Base-by-base conservation (phyloP, 2,329 filamentous ascomycete genomes). In the Diatrype stigma region DNA sequence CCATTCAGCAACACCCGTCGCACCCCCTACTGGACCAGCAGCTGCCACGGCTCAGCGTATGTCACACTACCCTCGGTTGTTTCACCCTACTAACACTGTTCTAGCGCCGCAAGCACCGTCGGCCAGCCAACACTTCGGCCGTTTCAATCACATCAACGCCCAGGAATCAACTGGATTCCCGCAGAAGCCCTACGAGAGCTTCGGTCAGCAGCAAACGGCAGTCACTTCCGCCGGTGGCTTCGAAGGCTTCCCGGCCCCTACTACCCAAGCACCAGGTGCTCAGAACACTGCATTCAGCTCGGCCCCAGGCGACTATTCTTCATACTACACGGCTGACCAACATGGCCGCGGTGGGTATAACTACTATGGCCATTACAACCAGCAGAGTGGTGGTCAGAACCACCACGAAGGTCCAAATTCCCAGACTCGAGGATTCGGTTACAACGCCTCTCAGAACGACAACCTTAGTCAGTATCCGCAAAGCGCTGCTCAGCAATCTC, bases 131-230 rank as follows among this genome's bases (percentile, higher is more conserved):
- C 84, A 87, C 62, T 92, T 85, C 62, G 82, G 81, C 51, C 85
- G 88, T 51, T 92, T 86, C 63, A 82, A 79, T 46, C 86, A 87
- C 63, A 66, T 78, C 48, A 76, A 75, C 49, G 69, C 78, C 32
- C 85, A 84, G 51, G 87, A 90, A 50, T 71, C 78, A 22, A 73
- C 82, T 42, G 75, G 81, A 19, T 76, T 81, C 50, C 73, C 78
- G 4, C 87, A 90, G 70, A 96, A 97, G 75, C 83, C 87, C 2
- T 92, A 91, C 70, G 93, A 96, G 66, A 82, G 89, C 0, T 97
- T 96, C 67, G 82, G 79, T 60, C 90, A 95, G 67, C 89, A 95
- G 66, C 89, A 82, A 56, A 78, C 74, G 48, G 73, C 78, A 21
- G 64, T 64, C 23, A 69, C 73, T 16, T 69, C 74, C 7, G 64